Evolutionary conservation across 1,284 basidiomycete species (phyloP), one percentile per base, ranked within the genome.

Genomic region (Papiliotrema terrestris): DNA sequence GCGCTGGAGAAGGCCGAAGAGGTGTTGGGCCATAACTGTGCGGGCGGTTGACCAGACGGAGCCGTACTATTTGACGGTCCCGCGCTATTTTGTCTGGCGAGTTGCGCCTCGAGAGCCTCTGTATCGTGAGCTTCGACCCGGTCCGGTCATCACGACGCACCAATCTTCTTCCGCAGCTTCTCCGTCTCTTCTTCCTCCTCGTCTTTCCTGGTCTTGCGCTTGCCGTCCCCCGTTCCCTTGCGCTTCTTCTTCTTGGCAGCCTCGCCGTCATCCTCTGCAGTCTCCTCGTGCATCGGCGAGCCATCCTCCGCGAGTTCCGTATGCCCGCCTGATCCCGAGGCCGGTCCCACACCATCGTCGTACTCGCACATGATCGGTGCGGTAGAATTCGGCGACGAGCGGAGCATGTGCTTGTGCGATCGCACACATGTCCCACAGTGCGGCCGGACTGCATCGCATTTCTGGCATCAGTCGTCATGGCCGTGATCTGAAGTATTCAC

Each of bases 401-500:
- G 62, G 38, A 73, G 44, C 1, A 71, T 51, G 48, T 76, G 74
- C 26, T 68, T 65, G 52, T 74, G 67, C 5, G 72, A 74, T 42
- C 74, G 54, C 1, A 74, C 63, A 52, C 75, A 77, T 0, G 75
- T 76, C 1, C 67, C 65, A 59, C 75, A 77, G 43, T 76, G 68
- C 1, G 75, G 75, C 44, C 72, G 60, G 26, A 56, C 62, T 11
- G 73, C 73, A 59, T 75, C 73, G 53, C 72, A 74, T 72, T 74
- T 74, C 72, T 72, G 60, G 22, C 9, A 38, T 46, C 25, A 39
- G 43, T 49, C 45, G 45, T 14, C 17, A n/a, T 8, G 20, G 19
- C 39, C 20, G 38, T 5, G 22, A 43, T 20, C 13, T 38, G 17
- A 19, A 9, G 26, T 9, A 29, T 22, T 8, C 13, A 63, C 64